phyloP scores from a whole-genome alignment of 352 stramenopile species.

The Thalassiosira ordinaria region DNA sequence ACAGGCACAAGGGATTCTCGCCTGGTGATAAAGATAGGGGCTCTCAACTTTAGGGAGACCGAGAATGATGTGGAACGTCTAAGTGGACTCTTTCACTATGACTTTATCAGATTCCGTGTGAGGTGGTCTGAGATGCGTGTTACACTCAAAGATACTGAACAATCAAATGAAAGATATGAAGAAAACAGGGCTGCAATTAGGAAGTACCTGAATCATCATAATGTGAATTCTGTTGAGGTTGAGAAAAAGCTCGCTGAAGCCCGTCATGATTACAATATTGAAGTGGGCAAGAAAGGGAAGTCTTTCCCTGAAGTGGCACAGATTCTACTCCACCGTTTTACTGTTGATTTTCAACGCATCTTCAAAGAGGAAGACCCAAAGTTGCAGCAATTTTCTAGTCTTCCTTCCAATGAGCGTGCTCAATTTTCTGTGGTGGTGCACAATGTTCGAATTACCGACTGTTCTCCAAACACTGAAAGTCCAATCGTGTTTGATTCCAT shows the following conservation, averaged over 20 bases:
- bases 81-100: conserved; percentile 66
- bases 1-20: conserved; percentile 75
- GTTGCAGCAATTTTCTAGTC: conserved; percentile 23
- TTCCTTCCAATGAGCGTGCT: conserved; percentile 66
- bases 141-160: conserved; percentile 79
- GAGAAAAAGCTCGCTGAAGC: conserved; percentile 55
- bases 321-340: conserved; percentile 79
- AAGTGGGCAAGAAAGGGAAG: conserved; percentile 30
- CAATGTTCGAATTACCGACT: conserved; percentile 81
- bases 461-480: conserved; percentile 67
- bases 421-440: conserved; percentile 84
- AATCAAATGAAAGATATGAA: conserved; percentile 59
- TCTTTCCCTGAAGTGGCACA: conserved; percentile 68
- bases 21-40: conserved; percentile 85
- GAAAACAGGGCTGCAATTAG: conserved; percentile 60
- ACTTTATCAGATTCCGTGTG: conserved; percentile 80
- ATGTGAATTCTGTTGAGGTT: conserved; percentile 60
- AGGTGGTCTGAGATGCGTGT: conserved; percentile 81
- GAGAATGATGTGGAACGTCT: conserved; percentile 20
- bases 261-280: conserved; percentile 58
- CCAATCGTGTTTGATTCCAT: conserved; percentile 82
- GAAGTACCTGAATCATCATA: conserved; percentile 64
- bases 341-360: conserved; percentile 83
- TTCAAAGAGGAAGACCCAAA: conserved; percentile 79
- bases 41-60: conserved; percentile 68